Base-by-base conservation (phyloP, 306 rosid genomes). In the Cercis canadensis region DNA sequence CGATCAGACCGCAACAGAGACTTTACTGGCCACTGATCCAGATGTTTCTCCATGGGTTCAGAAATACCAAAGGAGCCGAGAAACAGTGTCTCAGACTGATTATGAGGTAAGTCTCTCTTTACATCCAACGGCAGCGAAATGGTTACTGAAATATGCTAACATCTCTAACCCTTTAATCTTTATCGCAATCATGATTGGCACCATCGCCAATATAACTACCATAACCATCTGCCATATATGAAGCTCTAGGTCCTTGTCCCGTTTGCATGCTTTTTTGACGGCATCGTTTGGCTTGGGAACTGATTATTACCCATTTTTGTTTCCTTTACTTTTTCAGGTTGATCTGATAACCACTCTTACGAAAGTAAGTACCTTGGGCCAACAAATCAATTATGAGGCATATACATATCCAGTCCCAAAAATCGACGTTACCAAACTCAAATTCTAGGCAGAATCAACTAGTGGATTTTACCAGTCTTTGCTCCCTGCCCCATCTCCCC, bases 41-140 rank as follows among this genome's bases (percentile, higher is more conserved):
- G 90, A 91, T 62, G 97, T 91, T 72, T 59, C 85, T 61, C 96
- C 91, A 6, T 94, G 99, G 99, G 88, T 91, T 74, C 87, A 83
- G 78, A 94, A 94, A 54, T 94, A 94, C 69, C 95, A 87, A 63
- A 86, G 96, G 33, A 91, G 99, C 87, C 88, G 97, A 17, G 95
- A 91, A 79, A 94, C 96, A 43, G 97, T 94, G 16, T 94, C 99
- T 15, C 82, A 77, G 77, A 94, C 99, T n/a, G 92, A 94, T 72
- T 94, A 94, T 70, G 96, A 94, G 96, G 99, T 84, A 44, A 32
- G 76, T 70, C 3, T 21, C 39, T 41, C 12, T 31, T 4, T 5
- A 43, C 29, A 5, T 34, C 19, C n/a, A 58, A 37, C 16, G 13
- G 15, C 9, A 58, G 57, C 39, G 50, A 64, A 47, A 37, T 14